phyloP scores from a whole-genome alignment of 2,329 filamentous ascomycete genomes.

The Pestalotiopsis sp. region DNA sequence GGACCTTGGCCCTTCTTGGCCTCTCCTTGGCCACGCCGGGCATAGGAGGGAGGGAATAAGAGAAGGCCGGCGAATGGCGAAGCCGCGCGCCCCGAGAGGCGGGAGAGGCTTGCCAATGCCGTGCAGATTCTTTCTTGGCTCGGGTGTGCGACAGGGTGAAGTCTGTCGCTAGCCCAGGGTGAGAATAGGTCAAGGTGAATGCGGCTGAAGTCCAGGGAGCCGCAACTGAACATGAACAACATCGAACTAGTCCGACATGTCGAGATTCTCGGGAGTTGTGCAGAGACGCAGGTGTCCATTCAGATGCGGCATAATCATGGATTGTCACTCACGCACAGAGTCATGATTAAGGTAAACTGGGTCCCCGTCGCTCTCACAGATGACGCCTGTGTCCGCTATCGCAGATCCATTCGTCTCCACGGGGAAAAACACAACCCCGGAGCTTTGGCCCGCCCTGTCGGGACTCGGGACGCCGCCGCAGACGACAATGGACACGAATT shows the following conservation, averaged over 20 bases:
- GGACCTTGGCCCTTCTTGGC: no score
- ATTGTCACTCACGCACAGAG: not conserved
- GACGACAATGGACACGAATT: not conserved
- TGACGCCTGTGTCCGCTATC: not conserved
- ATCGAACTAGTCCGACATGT: not conserved
- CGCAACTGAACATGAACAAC: not conserved
- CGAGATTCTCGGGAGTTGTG: not conserved
- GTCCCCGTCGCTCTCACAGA: not conserved
- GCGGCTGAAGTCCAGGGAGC: not conserved
- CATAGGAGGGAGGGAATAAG: not conserved
- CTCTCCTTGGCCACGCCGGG: not conserved
- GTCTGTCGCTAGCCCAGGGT: no score
- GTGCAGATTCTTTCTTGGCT: not conserved
- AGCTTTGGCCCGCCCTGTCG: not conserved
- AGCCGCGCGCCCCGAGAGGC: not conserved
- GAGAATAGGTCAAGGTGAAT: no score
- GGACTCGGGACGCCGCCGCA: not conserved
- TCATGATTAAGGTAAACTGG: not conserved
- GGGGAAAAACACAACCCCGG: conserved; percentile 11
- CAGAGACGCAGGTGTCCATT: no score
- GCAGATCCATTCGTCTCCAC: conserved; percentile 4
- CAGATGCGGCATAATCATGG: no score
- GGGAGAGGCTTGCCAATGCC: not conserved
- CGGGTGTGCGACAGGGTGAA: not conserved
- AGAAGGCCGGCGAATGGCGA: not conserved